Base-by-base conservation (phyloP, 345 rosid genomes). In the Nasturtium officinale region DNA sequence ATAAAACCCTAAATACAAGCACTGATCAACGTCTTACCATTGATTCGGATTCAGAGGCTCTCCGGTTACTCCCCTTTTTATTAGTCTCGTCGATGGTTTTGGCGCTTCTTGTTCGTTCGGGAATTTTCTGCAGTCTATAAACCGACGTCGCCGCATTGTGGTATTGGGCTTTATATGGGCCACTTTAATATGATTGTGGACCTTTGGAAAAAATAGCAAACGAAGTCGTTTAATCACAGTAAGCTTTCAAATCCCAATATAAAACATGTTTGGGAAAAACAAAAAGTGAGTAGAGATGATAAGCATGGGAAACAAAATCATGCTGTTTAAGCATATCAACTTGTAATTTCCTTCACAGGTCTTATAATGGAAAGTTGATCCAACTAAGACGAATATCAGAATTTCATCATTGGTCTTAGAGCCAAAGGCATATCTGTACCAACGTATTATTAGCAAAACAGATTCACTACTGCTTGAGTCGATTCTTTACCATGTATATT, bases 11-110 rank as follows among this genome's bases (percentile, higher is more conserved):
- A 45, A 64, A 32, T 2, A 43, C 0, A 21, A 54, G 0, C 13
- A 73, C 5, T 18, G 53, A 57, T 16, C 15, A 45, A 46, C 10
- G 42, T 32, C 71, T 73, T 60, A 76, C 80, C 80, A 76, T 76
- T 46, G 79, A 29, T 17, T 61, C 61, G 5, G 47, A 32, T 50
- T 13, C 60, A 17, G 61, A 70, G 47, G 29, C 17, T 75, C 52
- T 8, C 61, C 17, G 9, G 2, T 58, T 42, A 20, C 46, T 61
- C 29, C 47, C 16, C 16, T 5, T 5, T 15, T 26, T 3, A 1
- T n/a, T 18, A 18, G 47, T 35, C 55, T 46, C 62, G 38, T 45
- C 23, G 61, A 53, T 45, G 28, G n/a, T 28, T 47, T 47, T 9
- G 51, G 40, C 62, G 51, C 61, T 68, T 47, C 18, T 21, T 12